Evolutionary conservation across 1,284 basidiomycete genomes (phyloP).

Genomic region (Apiotrichum domesticum): DNA sequence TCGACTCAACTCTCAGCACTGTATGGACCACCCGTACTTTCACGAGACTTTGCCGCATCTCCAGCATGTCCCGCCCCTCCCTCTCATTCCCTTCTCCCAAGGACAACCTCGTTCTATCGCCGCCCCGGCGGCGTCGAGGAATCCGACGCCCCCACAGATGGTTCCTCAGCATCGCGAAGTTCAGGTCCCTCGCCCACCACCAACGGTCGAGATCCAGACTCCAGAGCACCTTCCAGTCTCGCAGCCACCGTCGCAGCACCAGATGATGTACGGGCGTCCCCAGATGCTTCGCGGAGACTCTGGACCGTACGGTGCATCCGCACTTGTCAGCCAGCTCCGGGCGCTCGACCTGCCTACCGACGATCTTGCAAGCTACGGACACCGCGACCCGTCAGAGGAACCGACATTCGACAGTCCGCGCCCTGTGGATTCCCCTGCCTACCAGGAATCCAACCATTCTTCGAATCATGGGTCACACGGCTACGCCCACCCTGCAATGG

Average conservation of each 20-base stretch:
- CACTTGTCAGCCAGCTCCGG: slow-evolving; percentile 45
- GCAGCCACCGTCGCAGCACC: neutral
- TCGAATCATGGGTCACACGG: slow-evolving; percentile 15
- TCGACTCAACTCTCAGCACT: slow-evolving; percentile 78
- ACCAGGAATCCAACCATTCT: slow-evolving; percentile 16
- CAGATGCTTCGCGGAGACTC: slow-evolving; percentile 6
- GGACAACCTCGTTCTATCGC: slow-evolving; percentile 30
- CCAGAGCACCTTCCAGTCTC: neutral
- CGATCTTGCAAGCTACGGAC: slow-evolving; percentile 45
- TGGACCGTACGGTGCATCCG: slow-evolving; percentile 28
- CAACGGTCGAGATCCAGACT: slow-evolving; percentile 9
- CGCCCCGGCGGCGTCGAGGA: neutral
- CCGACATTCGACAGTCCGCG: neutral
- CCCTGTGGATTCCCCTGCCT: slow-evolving; percentile 11
- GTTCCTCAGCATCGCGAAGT: slow-evolving; percentile 56
- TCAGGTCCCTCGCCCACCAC: slow-evolving; percentile 19
- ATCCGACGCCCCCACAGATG: slow-evolving; percentile 52
- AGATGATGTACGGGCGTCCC: neutral
- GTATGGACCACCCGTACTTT: slow-evolving; percentile 83
- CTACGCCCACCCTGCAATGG: slow-evolving; percentile 15
- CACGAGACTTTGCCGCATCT: slow-evolving; percentile 55
- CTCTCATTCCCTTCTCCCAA: slow-evolving; percentile 49
- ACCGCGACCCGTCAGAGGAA: slow-evolving; percentile 22
- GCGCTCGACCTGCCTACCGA: slow-evolving; percentile 47
- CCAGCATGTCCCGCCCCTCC: slow-evolving; percentile 53